Conservation (phyloP, 768 basidiomycete species). For the Dacryopinax primogenitus region DNA sequence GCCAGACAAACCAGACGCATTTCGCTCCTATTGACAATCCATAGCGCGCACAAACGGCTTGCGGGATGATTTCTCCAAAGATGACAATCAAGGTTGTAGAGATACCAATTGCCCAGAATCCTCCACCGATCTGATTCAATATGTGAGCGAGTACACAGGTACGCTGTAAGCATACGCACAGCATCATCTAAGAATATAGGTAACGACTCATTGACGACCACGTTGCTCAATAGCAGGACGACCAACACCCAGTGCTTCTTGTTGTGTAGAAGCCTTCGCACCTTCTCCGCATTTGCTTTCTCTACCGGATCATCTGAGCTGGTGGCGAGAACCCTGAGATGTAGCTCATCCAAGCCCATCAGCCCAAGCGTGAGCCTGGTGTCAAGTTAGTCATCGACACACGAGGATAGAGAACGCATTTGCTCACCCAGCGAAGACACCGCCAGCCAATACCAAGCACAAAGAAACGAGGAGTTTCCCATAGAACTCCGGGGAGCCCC, state of each 20-base stretch:
- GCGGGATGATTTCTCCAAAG: constrained; percentile 64
- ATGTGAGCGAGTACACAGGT: not conserved
- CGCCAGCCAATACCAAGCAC: constrained; percentile 66
- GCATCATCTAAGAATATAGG: constrained; percentile 73
- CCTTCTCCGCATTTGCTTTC: constrained; percentile 51
- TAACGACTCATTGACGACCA: constrained; percentile 50
- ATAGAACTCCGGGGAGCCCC: constrained; percentile 56
- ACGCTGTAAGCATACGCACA: constrained; percentile 22
- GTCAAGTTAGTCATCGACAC: not conserved
- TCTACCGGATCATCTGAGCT: constrained; percentile 66
- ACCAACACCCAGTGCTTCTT: constrained; percentile 6
- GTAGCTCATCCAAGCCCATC: constrained; percentile 88
- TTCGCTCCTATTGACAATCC: constrained; percentile 69
- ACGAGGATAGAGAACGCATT: not conserved
- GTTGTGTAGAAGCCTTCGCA: not conserved
- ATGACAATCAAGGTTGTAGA: constrained; percentile 70
- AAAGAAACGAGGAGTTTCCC: constrained; percentile 55
- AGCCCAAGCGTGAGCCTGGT: constrained; percentile 72
- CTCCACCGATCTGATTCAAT: constrained; percentile 42
- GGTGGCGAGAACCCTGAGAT: constrained; percentile 69
- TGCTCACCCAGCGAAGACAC: constrained; percentile 81
- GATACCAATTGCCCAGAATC: constrained; percentile 62
- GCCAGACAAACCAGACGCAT: constrained; percentile 61
- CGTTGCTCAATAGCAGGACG: constrained; percentile 72
- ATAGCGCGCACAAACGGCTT: constrained; percentile 65